These are phyloP conservation scores for Stachybotrys chartarum DNA, from an alignment of 2,329 filamentous ascomycete species.

Conservation along the genomic window DNA sequence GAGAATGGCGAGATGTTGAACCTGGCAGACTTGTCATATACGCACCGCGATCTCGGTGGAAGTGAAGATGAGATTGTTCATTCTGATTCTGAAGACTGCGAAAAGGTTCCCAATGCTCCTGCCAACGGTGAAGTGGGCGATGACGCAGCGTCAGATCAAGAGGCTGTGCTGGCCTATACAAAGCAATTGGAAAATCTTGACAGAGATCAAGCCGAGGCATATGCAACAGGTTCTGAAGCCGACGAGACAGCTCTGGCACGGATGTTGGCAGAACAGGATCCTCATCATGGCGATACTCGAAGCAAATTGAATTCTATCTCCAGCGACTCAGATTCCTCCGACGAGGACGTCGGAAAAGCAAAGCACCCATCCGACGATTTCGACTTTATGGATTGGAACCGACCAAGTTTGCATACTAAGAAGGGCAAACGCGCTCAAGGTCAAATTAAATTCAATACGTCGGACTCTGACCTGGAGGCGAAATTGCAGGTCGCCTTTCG, in stretches of 20 bases:
- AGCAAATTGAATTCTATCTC: slow-evolving; percentile 5
- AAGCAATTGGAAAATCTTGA: background rate
- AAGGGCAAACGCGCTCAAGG: slow-evolving; percentile 57
- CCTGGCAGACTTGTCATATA: slow-evolving; percentile 31
- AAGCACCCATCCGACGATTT: slow-evolving; percentile 56
- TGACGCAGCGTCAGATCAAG: background rate
- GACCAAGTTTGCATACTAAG: slow-evolving; percentile 55
- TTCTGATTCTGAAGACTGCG: background rate
- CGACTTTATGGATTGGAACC: slow-evolving; percentile 78
- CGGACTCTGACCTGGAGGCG: slow-evolving; percentile 62
- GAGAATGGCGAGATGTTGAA: slow-evolving; percentile 34
- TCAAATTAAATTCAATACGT: slow-evolving; percentile 41
- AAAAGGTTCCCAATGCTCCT: background rate
- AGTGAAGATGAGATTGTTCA: slow-evolving; percentile 13
- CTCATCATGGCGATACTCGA: slow-evolving; percentile 5
- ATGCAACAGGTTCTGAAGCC: background rate
- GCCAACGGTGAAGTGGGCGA: background rate
- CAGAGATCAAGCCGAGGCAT: background rate
- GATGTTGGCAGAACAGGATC: slow-evolving; percentile 14
- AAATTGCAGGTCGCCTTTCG: slow-evolving; percentile 53
- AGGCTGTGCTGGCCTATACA: background rate
- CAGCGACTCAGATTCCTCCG: slow-evolving; percentile 9
- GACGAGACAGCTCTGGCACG: slow-evolving; percentile 17
- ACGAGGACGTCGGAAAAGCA: slow-evolving; percentile 12
- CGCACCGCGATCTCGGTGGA: slow-evolving; percentile 17